Evolutionary conservation across 805 yeast genomes (phyloP).

Genomic region (Kodamaea leandrae): DNA sequence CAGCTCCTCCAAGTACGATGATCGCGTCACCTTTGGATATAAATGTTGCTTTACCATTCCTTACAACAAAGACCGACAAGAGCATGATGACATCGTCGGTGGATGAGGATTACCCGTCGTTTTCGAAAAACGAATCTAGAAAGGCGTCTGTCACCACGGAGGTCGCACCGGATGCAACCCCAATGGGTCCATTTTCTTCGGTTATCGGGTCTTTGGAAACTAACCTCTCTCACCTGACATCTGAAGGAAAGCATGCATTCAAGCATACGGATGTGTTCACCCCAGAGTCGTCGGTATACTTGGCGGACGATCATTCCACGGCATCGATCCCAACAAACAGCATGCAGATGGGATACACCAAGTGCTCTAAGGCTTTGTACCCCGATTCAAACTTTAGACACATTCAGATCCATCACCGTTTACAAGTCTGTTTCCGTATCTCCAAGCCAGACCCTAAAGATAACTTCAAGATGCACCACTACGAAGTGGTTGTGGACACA

Average conservation of each 20-base stretch:
- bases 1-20: conserved; percentile 15
- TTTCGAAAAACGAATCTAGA: conserved; percentile 19
- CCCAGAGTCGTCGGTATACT: conserved; percentile 30
- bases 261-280: conserved; percentile 19
- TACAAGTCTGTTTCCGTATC: conserved; percentile 69
- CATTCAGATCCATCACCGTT: conserved; percentile 60
- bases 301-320: conserved; percentile 24
- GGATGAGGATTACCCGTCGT: conserved; percentile 10
- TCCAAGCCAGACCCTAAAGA: conserved; percentile 55
- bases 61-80: conserved; percentile 39
- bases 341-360: conserved; percentile 36
- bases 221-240: conserved; percentile 26
- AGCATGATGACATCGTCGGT: conserved; percentile 20
- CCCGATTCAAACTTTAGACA: conserved; percentile 66
- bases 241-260: neutral
- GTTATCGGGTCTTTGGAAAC: conserved; percentile 41
- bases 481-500: conserved; percentile 77
- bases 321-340: conserved; percentile 21
- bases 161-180: neutral
- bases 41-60: conserved; percentile 42
- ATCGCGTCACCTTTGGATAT: conserved; percentile 44
- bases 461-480: conserved; percentile 57
- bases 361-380: conserved; percentile 42
- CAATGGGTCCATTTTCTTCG: conserved; percentile 29
- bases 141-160: conserved; percentile 26